phyloP scores from a whole-genome alignment of 805 yeast genomes.

The Candida awuae region DNA sequence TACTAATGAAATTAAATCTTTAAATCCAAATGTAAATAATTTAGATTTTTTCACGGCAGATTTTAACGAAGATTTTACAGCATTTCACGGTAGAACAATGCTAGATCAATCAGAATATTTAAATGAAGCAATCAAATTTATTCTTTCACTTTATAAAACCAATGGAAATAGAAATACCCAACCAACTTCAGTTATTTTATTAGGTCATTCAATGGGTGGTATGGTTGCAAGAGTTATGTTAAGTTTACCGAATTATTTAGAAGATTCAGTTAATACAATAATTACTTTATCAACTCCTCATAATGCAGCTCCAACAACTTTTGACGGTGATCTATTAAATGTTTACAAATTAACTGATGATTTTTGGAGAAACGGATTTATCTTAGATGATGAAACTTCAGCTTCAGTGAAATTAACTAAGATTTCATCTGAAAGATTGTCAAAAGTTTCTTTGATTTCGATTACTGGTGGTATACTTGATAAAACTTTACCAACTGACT shows the following conservation, averaged over 20 bases:
- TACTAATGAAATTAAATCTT: constrained; percentile 19
- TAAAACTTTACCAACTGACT: constrained; percentile 80
- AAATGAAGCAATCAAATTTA: constrained; percentile 79
- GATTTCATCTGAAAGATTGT: constrained; percentile 40
- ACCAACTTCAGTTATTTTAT: constrained; percentile 56
- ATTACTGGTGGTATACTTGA: constrained; percentile 86
- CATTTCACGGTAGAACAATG: constrained; percentile 90
- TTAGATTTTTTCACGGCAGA: constrained; percentile 88
- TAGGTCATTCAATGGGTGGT: constrained; percentile 98
- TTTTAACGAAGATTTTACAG: constrained; percentile 92
- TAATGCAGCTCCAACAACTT: constrained; percentile 83
- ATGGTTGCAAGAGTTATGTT: constrained; percentile 82
- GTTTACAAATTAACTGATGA: constrained; percentile 67
- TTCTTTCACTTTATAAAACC: constrained; percentile 55
- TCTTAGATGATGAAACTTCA: constrained; percentile 12
- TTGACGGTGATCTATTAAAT: constrained; percentile 78
- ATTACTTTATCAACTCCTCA: constrained; percentile 88
- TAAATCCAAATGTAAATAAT: constrained; percentile 32
- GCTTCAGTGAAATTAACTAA: constrained; percentile 11
- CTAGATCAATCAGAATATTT: constrained; percentile 88
- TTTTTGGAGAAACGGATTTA: constrained; percentile 68
- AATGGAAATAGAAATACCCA: constrained; percentile 14
- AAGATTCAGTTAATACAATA: constrained; percentile 71
- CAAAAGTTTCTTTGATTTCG: constrained; percentile 64
- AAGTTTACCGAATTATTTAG: constrained; percentile 66